Base-by-base conservation (phyloP, 2,329 filamentous ascomycete genomes). In the Fusarium devonianum region DNA sequence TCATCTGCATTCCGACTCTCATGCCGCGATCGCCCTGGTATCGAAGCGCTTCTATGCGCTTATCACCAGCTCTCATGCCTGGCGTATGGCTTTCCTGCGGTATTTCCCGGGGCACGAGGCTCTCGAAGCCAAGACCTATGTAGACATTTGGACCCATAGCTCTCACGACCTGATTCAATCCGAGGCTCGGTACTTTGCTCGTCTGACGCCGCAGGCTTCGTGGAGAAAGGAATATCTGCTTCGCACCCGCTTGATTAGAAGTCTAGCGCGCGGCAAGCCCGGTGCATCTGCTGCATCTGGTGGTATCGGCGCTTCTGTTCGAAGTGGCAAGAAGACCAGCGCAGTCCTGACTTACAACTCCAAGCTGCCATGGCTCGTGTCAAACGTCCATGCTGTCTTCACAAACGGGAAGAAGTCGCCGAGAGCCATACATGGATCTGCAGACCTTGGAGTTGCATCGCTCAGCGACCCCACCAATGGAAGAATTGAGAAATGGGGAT, bases 221-320 rank as follows among this genome's bases (percentile, higher is more conserved):
- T 97, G 94, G 93, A 84, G 93, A 62, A 97, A 90, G 71, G 94
- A 99, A 71, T 99, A 97, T 66, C 88, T 97, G 36, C 75, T 96
- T 47, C 83, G 94, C 35, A 97, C 92, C 2, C 84, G 90, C 35
- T 81, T 97, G 40, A 75, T 97, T 41, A 84, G 92, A 33, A 94
- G 90, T 54, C 77, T 97, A 48, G 82, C 82, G 35, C 86, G 90
- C 51, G 94, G 93, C 39, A 96, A 92, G 67, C 91, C 93, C 49
- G 74, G 81, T 62, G 80, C 86, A 26, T 75, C 77, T 8, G 69
- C 78, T 23, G 73, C 77, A 9, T 69, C 78, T 21, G 73, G 64
- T 68, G 82, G 73, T 21, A 72, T 76, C 46, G 82, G 84, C 9
- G 73, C 81, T 9, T 78, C 80, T 9, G 68, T 72, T n/a, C 75